Evolutionary conservation across 1,284 basidiomycete species (phyloP), one percentile per base, ranked within the genome.

Genomic region (Melanopsichium pennsylvanicum): DNA sequence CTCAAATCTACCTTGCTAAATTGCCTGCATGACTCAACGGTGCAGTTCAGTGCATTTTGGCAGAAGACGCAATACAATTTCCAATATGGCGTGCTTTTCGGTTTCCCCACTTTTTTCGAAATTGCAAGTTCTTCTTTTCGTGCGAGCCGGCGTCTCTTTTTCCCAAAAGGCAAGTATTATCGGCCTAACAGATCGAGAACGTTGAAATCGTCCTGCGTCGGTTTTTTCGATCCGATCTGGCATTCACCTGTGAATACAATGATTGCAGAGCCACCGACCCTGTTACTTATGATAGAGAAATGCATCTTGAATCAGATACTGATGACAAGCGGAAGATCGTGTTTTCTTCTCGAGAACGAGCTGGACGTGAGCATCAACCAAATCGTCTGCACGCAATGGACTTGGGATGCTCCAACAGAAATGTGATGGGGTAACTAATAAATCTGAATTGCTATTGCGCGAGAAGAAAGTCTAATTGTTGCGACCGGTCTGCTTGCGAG

Each of bases 401-500:
- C n/a, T n/a, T n/a, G n/a, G n/a, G n/a, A n/a, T n/a, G n/a, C n/a
- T n/a, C n/a, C n/a, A n/a, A n/a, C n/a, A n/a, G n/a, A n/a, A n/a
- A n/a, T n/a, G n/a, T n/a, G n/a, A n/a, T n/a, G n/a, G n/a, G n/a
- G 35, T 38, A 23, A 22, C 23, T 9, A 39, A 27, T 8, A 18
- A 49, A 29, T 35, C 31, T 40, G 55, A 29, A 35, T 48, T 52
- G 40, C 18, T 26, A 15, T n/a, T 15, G 29, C 32, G 29, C 11
- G 22, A 26, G 18, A 22, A 2, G 9, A 13, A 12, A 12, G 1
- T 26, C 33, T 57, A 69, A 44, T 70, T 57, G 21, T 47, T 29
- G 9, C 41, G 43, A 6, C 61, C 67, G 25, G 57, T 56, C 55
- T 76, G 75, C 52, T 63, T 75, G 43, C 63, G 59, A 13, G 75